These are phyloP conservation scores for Rhizopogon sp. DNA, from an alignment of 768 basidiomycete genomes.

Conservation along the genomic window DNA sequence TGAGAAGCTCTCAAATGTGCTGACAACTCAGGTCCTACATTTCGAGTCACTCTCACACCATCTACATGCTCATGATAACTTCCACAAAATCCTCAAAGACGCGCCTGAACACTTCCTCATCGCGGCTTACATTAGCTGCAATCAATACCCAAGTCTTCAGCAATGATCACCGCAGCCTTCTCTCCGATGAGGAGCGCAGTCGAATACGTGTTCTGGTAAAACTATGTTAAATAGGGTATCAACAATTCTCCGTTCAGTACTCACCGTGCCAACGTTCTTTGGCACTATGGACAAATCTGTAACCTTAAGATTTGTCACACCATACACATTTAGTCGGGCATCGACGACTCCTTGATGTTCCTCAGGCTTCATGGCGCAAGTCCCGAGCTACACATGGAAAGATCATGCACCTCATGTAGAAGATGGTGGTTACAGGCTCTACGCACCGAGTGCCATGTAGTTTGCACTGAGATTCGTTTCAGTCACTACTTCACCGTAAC, in stretches of 20 bases:
- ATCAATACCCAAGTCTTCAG: slow-evolving; percentile 40
- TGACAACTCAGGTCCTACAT: too few species aligned
- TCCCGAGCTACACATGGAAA: slow-evolving; percentile 41
- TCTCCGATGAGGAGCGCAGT: slow-evolving; percentile 47
- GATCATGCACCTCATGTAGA: neutral
- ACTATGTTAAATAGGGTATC: neutral
- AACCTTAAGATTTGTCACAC: slow-evolving; percentile 9
- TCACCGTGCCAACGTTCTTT: slow-evolving; percentile 25
- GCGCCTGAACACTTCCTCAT: neutral
- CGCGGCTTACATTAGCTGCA: too few species aligned
- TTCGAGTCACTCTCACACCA: neutral
- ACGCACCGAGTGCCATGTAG: slow-evolving; percentile 30
- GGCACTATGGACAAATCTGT: slow-evolving; percentile 18
- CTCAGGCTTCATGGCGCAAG: slow-evolving; percentile 63
- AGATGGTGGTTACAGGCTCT: neutral
- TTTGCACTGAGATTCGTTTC: slow-evolving; percentile 14
- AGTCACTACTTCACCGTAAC: neutral
- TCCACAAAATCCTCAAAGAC: neutral
- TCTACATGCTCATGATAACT: neutral
- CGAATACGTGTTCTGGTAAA: slow-evolving; percentile 35
- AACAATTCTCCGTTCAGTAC: neutral
- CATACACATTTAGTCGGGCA: slow-evolving; percentile 11
- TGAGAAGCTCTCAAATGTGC: neutral
- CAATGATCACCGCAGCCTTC: slow-evolving; percentile 57
- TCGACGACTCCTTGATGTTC: slow-evolving; percentile 29